phyloP scores from a whole-genome alignment of 495 filamentous ascomycete genomes.

The Bryoglossum gracile region DNA sequence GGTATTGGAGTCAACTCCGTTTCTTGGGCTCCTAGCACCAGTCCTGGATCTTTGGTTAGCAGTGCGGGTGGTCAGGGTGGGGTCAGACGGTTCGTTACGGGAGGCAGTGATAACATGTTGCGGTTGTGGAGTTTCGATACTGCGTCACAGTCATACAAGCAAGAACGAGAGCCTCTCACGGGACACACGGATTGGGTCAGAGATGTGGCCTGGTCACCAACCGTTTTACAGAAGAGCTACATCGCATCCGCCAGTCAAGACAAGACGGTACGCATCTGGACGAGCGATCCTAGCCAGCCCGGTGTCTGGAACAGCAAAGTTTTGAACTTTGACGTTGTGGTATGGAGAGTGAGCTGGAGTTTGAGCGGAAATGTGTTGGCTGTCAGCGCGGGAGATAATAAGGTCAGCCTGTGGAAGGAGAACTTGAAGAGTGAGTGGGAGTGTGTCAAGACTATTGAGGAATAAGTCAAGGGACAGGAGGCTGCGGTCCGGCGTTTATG shows the following conservation, averaged over 20 bases:
- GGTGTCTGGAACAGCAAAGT: conserved; percentile 74
- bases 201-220: conserved; percentile 94
- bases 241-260: conserved; percentile 94
- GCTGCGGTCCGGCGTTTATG: conserved; percentile 14
- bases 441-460: conserved; percentile 91
- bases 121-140: conserved; percentile 72
- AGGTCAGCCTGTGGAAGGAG: conserved; percentile 87
- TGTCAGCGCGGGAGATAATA: conserved; percentile 90
- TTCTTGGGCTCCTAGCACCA: conserved; percentile 82
- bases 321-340: conserved; percentile 75
- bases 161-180: conserved; percentile 46
- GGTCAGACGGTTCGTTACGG: conserved; percentile 78
- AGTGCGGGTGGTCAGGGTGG: conserved; percentile 53
- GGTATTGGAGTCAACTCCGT: conserved; percentile 90
- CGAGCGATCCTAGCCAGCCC: conserved; percentile 52
- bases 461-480: conserved; percentile 45
- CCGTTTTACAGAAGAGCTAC: conserved; percentile 87
- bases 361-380: conserved; percentile 96
- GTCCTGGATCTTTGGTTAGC: conserved; percentile 72
- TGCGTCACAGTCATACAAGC: conserved; percentile 41
- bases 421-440: conserved; percentile 80
- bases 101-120: conserved; percentile 85
- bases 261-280: conserved; percentile 97
- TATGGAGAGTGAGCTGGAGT: conserved; percentile 98
- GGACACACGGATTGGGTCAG: conserved; percentile 97